Evolutionary conservation across 306 rosid species (phyloP).

Genomic region (Arachis hypogaea): DNA sequence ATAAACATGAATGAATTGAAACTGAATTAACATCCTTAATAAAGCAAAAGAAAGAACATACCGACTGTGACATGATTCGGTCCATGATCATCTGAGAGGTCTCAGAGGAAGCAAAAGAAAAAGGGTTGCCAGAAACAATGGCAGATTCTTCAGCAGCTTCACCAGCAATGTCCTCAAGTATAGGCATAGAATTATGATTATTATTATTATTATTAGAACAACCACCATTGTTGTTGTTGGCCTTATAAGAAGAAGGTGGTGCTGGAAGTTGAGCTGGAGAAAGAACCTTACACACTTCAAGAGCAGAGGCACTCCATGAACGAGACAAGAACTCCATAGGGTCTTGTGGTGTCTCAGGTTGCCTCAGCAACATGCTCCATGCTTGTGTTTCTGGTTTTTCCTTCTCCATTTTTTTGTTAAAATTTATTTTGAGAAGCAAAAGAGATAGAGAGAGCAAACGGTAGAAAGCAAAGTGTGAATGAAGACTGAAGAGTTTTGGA

Average conservation of each 20-base stretch:
- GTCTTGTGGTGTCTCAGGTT: conserved; percentile 67
- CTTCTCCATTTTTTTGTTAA: conserved; percentile 50
- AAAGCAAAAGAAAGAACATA: conserved; percentile 14
- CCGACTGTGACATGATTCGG: conserved; percentile 96
- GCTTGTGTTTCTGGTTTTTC: conserved; percentile 39
- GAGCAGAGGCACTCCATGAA: conserved; percentile 89
- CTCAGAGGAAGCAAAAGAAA: conserved; percentile 84
- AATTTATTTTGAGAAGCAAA: background rate
- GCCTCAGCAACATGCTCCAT: conserved; percentile 52
- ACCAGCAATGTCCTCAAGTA: conserved; percentile 61
- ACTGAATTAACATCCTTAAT: background rate
- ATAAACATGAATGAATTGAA: background rate
- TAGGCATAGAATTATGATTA: conserved; percentile 36
- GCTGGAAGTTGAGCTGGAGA: conserved; percentile 54
- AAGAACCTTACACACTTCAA: conserved; percentile 82
- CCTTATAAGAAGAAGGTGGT: conserved; percentile 10
- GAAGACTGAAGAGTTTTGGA: background rate
- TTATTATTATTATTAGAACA: background rate
- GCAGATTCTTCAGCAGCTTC: conserved; percentile 67
- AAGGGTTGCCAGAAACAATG: conserved; percentile 78
- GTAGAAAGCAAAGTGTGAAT: too few species aligned
- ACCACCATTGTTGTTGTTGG: background rate
- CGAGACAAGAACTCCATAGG: conserved; percentile 93
- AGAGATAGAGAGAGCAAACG: background rate
- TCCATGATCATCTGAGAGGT: conserved; percentile 97